Evolutionary conservation across 768 basidiomycete species (phyloP).

Genomic region (Pulveroboletus sp.): DNA sequence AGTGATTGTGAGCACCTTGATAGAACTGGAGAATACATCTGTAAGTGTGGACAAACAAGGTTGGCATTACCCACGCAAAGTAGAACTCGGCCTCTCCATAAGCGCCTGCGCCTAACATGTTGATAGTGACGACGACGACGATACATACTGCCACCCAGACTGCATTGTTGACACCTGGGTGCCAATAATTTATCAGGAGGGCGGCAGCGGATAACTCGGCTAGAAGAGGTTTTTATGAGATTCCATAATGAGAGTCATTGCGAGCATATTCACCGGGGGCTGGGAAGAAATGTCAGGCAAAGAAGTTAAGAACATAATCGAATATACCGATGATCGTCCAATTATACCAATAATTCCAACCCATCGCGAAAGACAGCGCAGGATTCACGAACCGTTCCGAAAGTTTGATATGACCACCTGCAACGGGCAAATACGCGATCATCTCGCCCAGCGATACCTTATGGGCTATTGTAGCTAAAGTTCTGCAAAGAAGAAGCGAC

Average conservation of each 20-base stretch:
- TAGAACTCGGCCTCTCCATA: constrained; percentile 86
- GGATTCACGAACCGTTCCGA: constrained; percentile 81
- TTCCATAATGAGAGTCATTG: background rate
- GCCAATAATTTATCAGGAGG: constrained; percentile 75
- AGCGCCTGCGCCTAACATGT: constrained; percentile 68
- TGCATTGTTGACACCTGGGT: constrained; percentile 51
- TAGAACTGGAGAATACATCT: constrained; percentile 41
- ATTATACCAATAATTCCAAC: constrained; percentile 53
- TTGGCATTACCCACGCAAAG: constrained; percentile 52
- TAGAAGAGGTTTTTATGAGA: constrained; percentile 9
- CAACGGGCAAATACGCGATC: constrained; percentile 73
- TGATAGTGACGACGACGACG: constrained; percentile 70
- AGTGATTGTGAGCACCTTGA: constrained; percentile 84
- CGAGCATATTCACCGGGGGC: constrained; percentile 21
- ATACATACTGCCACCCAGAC: constrained; percentile 79
- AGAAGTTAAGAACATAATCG: background rate
- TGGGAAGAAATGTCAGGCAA: constrained; percentile 3
- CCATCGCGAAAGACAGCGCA: constrained; percentile 56
- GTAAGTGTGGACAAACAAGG: background rate
- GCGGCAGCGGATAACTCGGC: constrained; percentile 45
- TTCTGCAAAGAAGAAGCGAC: constrained; percentile 1
- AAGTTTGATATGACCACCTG: constrained; percentile 76
- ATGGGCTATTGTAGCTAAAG: background rate
- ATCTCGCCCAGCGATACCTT: constrained; percentile 56
- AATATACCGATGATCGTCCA: constrained; percentile 24